Evolutionary conservation across 1,139 yeast genomes (phyloP), one percentile per base, ranked within the genome.

Genomic region (Suhomyces maxii): DNA sequence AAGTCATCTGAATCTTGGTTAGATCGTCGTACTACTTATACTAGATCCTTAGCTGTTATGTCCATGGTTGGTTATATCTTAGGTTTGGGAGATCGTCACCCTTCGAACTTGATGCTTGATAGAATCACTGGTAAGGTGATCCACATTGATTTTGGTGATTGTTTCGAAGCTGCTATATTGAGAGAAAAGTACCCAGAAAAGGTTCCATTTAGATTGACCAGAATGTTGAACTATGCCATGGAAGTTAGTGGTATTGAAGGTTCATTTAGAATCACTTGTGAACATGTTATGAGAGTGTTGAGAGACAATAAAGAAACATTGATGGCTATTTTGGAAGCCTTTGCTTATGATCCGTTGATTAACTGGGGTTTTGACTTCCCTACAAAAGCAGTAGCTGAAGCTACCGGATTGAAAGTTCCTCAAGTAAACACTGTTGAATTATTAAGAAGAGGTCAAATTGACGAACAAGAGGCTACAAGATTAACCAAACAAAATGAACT

Each of bases 171-270:
- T 1, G 99, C 99, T 0, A 90, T 93, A 46, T 71, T 95, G 52
- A 81, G 99, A 57, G 99, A 93, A 56, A 95, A 93, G 63, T 95
- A 87, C 65, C 99, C 99, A 0, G 99, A 95, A 63, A 91, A 91
- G 66, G 99, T 95, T 25, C 99, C 99, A 11, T 95, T 95, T 72
- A 79, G 99, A 65, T 77, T 95, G 51, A 95, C 99, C 0, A 78
- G 99, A 65, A 95, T 95, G 99, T 76, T 95, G 54, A 90, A 95
- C 32, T 91, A 90, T 66, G 99, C 99, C 0, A 93, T 95, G 98
- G 99, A 95, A 65, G 98, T 95, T 6, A 89, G 97, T 68, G 99
- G 99, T 13, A 90, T 95, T 51, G 99, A 95, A 67, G 99, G 99
- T 1, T 88, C 96, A 31, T 95, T 89, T 77, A 79, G 98, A 60